A percentile compares a stretch with the other conserved stretches of the same genome.
These are phyloP conservation scores for Colletotrichum cereale DNA, from an alignment of 2,329 filamentous ascomycete genomes.

Conservation along the genomic window DNA sequence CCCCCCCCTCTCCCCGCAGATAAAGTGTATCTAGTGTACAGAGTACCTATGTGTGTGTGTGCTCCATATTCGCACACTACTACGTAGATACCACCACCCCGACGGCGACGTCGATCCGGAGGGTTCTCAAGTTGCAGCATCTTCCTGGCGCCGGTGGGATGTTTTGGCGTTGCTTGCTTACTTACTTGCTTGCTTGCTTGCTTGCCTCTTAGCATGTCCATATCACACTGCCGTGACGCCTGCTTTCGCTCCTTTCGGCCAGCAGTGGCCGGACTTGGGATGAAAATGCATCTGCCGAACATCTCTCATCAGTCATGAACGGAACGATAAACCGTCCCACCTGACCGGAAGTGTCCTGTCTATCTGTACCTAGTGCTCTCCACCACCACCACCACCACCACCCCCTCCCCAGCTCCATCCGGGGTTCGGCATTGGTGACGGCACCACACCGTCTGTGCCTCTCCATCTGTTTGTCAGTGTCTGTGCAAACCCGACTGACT, in stretches of 20 bases:
- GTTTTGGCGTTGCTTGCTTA: not conserved
- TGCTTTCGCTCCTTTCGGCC: not conserved
- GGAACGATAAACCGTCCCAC: not conserved
- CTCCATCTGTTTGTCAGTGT: too few relatives aligned
- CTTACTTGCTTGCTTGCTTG: not conserved
- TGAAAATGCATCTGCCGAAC: constrained; percentile 39
- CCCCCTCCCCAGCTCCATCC: constrained; percentile 27
- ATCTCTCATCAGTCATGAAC: constrained; percentile 12
- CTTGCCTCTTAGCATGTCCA: too few relatives aligned
- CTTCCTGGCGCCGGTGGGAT: not conserved
- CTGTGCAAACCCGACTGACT: not conserved
- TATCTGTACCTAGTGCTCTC: not conserved
- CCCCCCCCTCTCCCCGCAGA: constrained; percentile 27
- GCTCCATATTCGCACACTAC: too few relatives aligned
- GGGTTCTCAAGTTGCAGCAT: not conserved
- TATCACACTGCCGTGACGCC: not conserved
- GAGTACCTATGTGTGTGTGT: too few relatives aligned
- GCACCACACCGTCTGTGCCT: too few relatives aligned
- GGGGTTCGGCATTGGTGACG: constrained; percentile 6
- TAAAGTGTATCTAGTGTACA: too few relatives aligned
- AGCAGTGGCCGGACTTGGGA: constrained; percentile 18
- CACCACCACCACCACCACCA: not conserved
- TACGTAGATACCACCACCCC: too few relatives aligned
- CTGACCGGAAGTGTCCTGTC: not conserved
- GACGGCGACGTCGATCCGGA: constrained; percentile 18